phyloP scores from a whole-genome alignment of 495 filamentous ascomycete genomes.

The Lasiosphaeria hispida region DNA sequence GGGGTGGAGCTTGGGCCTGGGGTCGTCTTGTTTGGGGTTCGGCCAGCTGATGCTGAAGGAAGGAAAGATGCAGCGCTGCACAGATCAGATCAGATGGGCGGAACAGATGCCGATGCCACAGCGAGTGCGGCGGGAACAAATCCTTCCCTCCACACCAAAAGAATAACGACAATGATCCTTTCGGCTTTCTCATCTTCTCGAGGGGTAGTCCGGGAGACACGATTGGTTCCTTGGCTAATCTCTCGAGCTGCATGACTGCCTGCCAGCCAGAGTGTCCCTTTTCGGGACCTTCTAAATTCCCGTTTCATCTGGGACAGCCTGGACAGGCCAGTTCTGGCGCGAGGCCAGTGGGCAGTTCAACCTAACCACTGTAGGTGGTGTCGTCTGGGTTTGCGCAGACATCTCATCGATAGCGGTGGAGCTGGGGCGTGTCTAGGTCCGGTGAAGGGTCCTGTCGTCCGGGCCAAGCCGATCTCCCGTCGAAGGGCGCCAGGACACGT shows the following conservation, averaged over 20 bases:
- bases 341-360: too few species aligned
- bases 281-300: not conserved
- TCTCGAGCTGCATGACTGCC: not conserved
- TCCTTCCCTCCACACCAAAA: too few species aligned
- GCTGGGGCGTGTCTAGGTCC: too few species aligned
- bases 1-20: not conserved
- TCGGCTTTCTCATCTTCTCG: too few species aligned
- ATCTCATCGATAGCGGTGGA: too few species aligned
- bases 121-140: too few species aligned
- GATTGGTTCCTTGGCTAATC: conserved; percentile 5
- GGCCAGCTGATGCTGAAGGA: not conserved
- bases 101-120: not conserved
- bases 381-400: too few species aligned
- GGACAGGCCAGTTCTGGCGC: not conserved
- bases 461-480: too few species aligned
- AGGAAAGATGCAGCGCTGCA: not conserved
- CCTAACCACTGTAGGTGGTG: too few species aligned
- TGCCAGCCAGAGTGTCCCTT: not conserved
- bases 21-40: not conserved
- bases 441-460: too few species aligned
- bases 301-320: not conserved
- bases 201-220: not conserved
- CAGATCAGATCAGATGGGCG: not conserved
- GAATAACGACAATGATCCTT: too few species aligned
- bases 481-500: too few species aligned